These are phyloP conservation scores for Pisolithus orientalis DNA, from an alignment of 768 basidiomycete genomes.

Conservation along the genomic window DNA sequence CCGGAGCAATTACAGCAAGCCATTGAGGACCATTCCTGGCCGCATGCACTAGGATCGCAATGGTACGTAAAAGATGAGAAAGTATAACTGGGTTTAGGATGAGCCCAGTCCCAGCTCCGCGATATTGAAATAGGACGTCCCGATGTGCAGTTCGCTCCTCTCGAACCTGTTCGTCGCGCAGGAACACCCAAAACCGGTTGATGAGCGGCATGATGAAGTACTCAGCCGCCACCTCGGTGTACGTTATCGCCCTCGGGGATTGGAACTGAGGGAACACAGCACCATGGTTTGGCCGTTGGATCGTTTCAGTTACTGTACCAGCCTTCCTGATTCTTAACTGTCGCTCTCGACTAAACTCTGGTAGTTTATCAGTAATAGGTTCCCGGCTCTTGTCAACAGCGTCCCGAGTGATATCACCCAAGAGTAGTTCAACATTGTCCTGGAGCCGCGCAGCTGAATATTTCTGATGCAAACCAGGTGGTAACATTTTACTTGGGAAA, in stretches of 20 bases:
- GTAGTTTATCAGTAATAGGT: constrained; percentile 46
- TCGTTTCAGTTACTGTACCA: constrained; percentile 40
- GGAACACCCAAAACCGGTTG: constrained; percentile 92
- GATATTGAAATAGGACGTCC: constrained; percentile 51
- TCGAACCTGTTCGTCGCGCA: constrained; percentile 75
- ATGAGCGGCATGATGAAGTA: constrained; percentile 86
- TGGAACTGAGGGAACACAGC: constrained; percentile 1
- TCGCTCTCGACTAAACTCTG: constrained; percentile 66
- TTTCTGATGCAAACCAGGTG: constrained; percentile 61
- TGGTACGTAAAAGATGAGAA: constrained; percentile 66
- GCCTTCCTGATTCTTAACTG: constrained; percentile 58
- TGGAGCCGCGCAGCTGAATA: constrained; percentile 46
- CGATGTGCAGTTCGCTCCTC: constrained; percentile 62
- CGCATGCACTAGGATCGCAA: constrained; percentile 78
- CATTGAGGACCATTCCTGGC: constrained; percentile 76
- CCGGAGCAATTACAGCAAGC: constrained; percentile 75
- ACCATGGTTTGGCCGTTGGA: constrained; percentile 15
- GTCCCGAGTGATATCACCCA: constrained; percentile 55
- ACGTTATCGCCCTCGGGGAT: constrained; percentile 28
- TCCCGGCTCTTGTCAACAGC: constrained; percentile 60
- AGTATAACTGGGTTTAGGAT: constrained; percentile 76
- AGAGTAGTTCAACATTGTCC: constrained; percentile 44
- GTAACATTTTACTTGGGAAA: constrained; percentile 82
- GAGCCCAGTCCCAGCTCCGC: constrained; percentile 74
- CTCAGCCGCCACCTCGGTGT: constrained; percentile 75